phyloP scores from a whole-genome alignment of 805 yeast species.

The Candida coleopterorum region DNA sequence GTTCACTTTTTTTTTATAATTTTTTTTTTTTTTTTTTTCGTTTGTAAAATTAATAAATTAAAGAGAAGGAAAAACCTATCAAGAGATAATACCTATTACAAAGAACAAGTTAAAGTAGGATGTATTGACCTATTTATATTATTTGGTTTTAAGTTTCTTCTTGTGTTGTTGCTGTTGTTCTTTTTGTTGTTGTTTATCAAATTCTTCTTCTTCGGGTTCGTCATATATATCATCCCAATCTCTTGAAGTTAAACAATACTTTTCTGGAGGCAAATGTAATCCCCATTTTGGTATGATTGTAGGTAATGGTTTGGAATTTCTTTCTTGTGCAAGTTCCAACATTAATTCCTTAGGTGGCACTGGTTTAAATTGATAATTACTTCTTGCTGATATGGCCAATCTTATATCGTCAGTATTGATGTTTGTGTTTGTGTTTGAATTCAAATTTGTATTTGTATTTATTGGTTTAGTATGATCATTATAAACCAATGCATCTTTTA shows the following conservation, averaged over 20 bases:
- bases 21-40: too few species aligned
- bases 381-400: slow-evolving; percentile 87
- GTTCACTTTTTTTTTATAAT: slow-evolving; percentile 1
- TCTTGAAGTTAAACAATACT: slow-evolving; percentile 83
- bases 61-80: too few species aligned
- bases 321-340: slow-evolving; percentile 85
- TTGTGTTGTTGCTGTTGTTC: slow-evolving; percentile 7
- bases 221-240: slow-evolving; percentile 53
- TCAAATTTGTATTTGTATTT: slow-evolving; percentile 21
- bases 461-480: slow-evolving; percentile 69
- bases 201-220: slow-evolving; percentile 19
- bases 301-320: slow-evolving; percentile 86
- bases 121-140: too few species aligned
- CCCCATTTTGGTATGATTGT: slow-evolving; percentile 91
- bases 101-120: too few species aligned
- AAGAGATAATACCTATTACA: too few species aligned
- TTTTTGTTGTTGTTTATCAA: slow-evolving; percentile 7
- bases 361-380: slow-evolving; percentile 95
- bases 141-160: slow-evolving; percentile 3
- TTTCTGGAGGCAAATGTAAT: slow-evolving; percentile 92
- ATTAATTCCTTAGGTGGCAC: slow-evolving; percentile 87
- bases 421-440: slow-evolving; percentile 41
- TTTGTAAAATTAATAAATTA: too few species aligned
- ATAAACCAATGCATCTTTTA: slow-evolving; percentile 86
- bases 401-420: slow-evolving; percentile 87